Conservation (phyloP, 495 filamentous ascomycete genomes). For the Penicillium tannophilum region DNA sequence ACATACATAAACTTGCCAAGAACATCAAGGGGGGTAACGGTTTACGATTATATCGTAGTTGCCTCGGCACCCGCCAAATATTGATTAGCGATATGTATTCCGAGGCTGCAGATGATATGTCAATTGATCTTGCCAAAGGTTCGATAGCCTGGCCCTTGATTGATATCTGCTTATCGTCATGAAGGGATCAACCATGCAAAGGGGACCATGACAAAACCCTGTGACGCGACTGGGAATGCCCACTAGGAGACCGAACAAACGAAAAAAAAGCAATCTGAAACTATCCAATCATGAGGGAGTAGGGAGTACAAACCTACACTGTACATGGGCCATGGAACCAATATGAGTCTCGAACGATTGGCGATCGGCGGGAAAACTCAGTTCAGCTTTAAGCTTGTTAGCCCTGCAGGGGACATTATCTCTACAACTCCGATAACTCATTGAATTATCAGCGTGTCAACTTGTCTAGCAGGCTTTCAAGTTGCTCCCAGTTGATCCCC, state of each 20-base stretch:
- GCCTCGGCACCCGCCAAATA: neutral
- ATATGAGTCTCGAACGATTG: slow-evolving; percentile 5
- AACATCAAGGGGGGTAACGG: neutral
- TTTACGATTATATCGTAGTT: neutral
- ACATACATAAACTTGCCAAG: neutral
- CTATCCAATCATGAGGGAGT: neutral
- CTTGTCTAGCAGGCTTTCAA: neutral
- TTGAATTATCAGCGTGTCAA: neutral
- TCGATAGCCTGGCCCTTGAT: neutral
- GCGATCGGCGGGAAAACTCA: neutral
- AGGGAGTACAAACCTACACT: neutral
- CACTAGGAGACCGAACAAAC: neutral
- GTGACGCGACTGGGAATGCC: slow-evolving; percentile 17
- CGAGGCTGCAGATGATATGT: neutral
- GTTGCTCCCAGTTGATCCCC: neutral
- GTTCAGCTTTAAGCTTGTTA: slow-evolving; percentile 18
- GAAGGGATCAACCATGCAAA: slow-evolving; percentile 24
- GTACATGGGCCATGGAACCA: neutral
- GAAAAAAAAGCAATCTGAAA: neutral
- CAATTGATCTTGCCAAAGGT: neutral
- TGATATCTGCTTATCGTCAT: slow-evolving; percentile 4
- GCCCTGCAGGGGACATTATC: slow-evolving; percentile 13
- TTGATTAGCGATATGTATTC: neutral
- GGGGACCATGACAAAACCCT: slow-evolving; percentile 12
- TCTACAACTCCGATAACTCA: neutral